Conservation (phyloP, 225 moss, liverwort and hornwort species). For the Anthoceros angustus region DNA sequence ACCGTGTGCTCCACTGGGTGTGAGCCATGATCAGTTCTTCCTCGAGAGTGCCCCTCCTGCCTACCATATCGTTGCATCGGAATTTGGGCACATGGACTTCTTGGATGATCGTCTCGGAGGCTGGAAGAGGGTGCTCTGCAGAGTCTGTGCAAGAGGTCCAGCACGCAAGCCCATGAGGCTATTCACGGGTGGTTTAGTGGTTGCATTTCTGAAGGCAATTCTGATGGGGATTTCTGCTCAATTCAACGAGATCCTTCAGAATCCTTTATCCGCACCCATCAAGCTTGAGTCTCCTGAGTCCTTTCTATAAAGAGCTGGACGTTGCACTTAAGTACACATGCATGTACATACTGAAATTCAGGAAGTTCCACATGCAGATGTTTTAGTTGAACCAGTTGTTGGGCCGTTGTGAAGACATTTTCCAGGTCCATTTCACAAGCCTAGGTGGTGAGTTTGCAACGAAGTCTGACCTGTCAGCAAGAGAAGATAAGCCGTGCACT, state of each 20-base stretch:
- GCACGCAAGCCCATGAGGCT: constrained; percentile 52
- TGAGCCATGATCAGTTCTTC: constrained; percentile 53
- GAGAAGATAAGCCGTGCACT: too few species aligned
- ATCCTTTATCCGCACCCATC: constrained; percentile 27
- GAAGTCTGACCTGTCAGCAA: too few species aligned
- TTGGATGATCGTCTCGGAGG: constrained; percentile 37
- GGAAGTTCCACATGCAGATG: too few species aligned
- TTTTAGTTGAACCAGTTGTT: too few species aligned
- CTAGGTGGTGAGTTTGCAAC: too few species aligned
- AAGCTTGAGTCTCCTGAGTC: constrained; percentile 20
- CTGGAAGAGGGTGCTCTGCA: constrained; percentile 19
- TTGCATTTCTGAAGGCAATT: constrained; percentile 35
- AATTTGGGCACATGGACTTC: constrained; percentile 73
- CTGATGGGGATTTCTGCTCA: constrained; percentile 11
- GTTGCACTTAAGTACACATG: too few species aligned
- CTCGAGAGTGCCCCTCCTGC: constrained; percentile 35
- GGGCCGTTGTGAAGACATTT: too few species aligned
- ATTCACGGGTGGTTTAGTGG: constrained; percentile 39
- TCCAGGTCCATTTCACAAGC: too few species aligned
- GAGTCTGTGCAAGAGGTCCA: constrained; percentile 40
- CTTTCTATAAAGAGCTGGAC: too few species aligned
- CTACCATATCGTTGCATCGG: constrained; percentile 53
- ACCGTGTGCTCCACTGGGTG: constrained; percentile 59
- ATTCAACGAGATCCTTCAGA: constrained; percentile 8
- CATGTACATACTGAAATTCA: too few species aligned